A percentile compares a stretch with the other conserved stretches of the same genome.
Conservation (phyloP, 2,329 filamentous ascomycete species). For the Ascochyta lentis region DNA sequence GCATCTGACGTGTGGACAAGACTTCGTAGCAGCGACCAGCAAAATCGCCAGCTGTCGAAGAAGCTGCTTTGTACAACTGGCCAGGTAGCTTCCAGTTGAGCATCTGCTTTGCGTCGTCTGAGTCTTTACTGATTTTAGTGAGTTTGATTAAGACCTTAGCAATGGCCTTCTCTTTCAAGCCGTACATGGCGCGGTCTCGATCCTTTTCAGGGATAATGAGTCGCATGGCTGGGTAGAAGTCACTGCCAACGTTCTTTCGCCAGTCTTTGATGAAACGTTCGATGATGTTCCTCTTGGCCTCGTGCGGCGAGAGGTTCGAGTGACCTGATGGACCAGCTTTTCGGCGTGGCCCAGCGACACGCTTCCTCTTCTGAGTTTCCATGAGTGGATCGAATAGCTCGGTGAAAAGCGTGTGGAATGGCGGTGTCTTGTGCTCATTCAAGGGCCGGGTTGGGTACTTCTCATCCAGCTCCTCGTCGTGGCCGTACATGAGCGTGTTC, state of each 20-base stretch:
- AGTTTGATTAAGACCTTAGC: constrained; percentile 90
- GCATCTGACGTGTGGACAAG: constrained; percentile 81
- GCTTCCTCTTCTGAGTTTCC: constrained; percentile 77
- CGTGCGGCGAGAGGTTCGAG: constrained; percentile 71
- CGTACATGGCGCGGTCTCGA: constrained; percentile 88
- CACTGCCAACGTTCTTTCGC: constrained; percentile 85
- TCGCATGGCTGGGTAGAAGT: constrained; percentile 91
- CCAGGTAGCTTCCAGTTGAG: constrained; percentile 93
- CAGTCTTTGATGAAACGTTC: constrained; percentile 85
- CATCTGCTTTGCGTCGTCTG: constrained; percentile 84
- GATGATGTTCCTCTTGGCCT: constrained; percentile 81
- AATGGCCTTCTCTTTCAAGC: constrained; percentile 89
- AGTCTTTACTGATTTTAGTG: constrained; percentile 89
- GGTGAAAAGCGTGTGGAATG: constrained; percentile 80
- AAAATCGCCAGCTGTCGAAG: constrained; percentile 83
- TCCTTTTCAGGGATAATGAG: constrained; percentile 94
- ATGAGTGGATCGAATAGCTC: constrained; percentile 81
- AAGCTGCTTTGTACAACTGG: constrained; percentile 50
- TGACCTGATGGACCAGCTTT: constrained; percentile 67
- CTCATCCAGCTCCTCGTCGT: constrained; percentile 55
- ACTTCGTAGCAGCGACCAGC: constrained; percentile 87
- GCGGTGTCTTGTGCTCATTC: constrained; percentile 79
- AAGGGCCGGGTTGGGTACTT: constrained; percentile 78
- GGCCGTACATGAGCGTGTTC: constrained; percentile 58
- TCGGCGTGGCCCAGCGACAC: constrained; percentile 61